A percentile compares a stretch with the other conserved stretches of the same genome.
Conservation (phyloP, 176 grass and related monocot genomes). For the Eremochloa ophiuroides region DNA sequence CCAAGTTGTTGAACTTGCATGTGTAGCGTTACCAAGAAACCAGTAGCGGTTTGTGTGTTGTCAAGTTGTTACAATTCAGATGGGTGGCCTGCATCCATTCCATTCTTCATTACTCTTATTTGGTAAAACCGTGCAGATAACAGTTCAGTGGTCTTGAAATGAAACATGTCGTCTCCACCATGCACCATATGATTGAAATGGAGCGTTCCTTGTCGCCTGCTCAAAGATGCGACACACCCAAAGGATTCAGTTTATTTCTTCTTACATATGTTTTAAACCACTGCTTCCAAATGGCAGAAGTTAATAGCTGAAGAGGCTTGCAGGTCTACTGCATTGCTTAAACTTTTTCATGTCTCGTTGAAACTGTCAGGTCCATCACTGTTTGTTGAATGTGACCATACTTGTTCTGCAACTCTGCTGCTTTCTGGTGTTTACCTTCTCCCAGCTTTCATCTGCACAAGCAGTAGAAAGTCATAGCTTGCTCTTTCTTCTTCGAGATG, state of each 20-base stretch:
- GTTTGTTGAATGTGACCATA: slow-evolving; percentile 3
- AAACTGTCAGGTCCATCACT: neutral
- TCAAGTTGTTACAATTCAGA: neutral
- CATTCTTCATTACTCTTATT: neutral
- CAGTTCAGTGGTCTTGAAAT: neutral
- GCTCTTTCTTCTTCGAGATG: slow-evolving; percentile 7
- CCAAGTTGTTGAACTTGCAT: neutral
- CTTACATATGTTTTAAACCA: too few species aligned
- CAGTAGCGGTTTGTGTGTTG: neutral
- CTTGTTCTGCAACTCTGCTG: slow-evolving; percentile 5
- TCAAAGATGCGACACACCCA: neutral
- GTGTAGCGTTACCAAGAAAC: neutral
- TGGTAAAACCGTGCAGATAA: neutral
- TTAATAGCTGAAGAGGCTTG: neutral
- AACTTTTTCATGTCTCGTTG: neutral
- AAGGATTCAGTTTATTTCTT: neutral
- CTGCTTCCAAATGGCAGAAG: neutral
- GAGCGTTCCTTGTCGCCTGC: neutral
- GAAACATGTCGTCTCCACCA: neutral
- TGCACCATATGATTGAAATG: neutral
- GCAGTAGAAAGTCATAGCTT: slow-evolving; percentile 10
- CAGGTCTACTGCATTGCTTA: neutral
- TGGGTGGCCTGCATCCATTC: neutral
- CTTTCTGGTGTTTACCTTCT: neutral
- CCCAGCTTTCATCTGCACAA: slow-evolving; percentile 21